Conservation (phyloP, 2,329 filamentous ascomycete species). For the Fusarium denticulatum region DNA sequence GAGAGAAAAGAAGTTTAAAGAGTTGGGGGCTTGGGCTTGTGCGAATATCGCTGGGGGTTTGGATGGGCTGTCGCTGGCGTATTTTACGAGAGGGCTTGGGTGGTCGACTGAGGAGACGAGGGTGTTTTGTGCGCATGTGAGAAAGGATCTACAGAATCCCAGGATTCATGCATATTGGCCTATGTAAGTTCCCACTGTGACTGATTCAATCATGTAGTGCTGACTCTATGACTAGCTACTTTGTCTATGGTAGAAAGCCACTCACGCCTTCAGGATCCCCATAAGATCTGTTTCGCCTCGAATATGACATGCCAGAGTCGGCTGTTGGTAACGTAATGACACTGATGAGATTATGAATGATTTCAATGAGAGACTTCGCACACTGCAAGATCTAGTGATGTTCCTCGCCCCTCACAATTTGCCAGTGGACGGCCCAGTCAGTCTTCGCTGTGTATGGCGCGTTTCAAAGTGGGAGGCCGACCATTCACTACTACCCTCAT, state of each 20-base stretch:
- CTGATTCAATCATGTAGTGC: fast-evolving
- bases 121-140: constrained; percentile 14
- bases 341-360: too few relatives aligned
- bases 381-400: too few relatives aligned
- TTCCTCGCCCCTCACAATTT: too few relatives aligned
- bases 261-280: not conserved
- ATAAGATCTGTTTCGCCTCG: fast-evolving
- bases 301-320: too few relatives aligned
- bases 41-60: constrained; percentile 34
- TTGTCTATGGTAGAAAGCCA: not conserved
- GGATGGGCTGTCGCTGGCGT: constrained; percentile 42
- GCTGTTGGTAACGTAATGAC: too few relatives aligned
- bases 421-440: too few relatives aligned
- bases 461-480: too few relatives aligned
- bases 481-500: too few relatives aligned
- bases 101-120: constrained; percentile 21
- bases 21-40: constrained; percentile 24
- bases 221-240: not conserved
- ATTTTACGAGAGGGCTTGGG: constrained; percentile 40
- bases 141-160: constrained; percentile 12
- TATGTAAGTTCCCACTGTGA: not conserved
- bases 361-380: too few relatives aligned
- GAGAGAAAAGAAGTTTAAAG: constrained; percentile 4
- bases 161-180: constrained; percentile 29
- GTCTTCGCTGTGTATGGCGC: too few relatives aligned